Base-by-base conservation (phyloP, 192 early-diverging fungal genomes). In the Dispira parvispora region DNA sequence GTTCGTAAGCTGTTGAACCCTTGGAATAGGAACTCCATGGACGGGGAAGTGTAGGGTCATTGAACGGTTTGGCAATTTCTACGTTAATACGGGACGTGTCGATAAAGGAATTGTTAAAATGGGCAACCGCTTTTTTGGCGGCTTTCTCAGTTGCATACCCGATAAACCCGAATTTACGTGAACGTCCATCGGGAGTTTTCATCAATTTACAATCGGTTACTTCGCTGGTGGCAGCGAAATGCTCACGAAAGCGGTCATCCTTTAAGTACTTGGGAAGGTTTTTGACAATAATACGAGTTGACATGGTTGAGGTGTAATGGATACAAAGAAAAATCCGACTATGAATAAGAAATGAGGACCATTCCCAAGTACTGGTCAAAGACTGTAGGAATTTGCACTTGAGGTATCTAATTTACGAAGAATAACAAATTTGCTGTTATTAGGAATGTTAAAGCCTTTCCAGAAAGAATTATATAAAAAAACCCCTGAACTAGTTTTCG, bases 121-220 rank as follows among this genome's bases (percentile, higher is more conserved):
- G 88, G 43, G 73, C 71, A 28, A 88, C 70, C 0, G 92, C 93
- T 5, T 74, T 78, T 53, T 85, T 72, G 8, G 94, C 96, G 20
- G 92, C 91, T 63, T 89, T 82, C 45, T 90, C 89, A 6, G 87
- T 86, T 57, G 80, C 81, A 73, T 83, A 99, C 32, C 96, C 96
- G 65, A 96, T 86, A 67, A 88, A 99, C 21, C 88, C 91, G 65
- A 99, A 94, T 63, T 81, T 80, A 61, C 96, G 84, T 56, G 88
- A 95, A 10, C 25, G 16, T n/a, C 65, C 61, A 8, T 54, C 18
- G 2, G 46, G 50, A 12, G 88, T 90, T 62, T 85, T 80, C 58
- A 88, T 86, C 8, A 99, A 78, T 74, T 92, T 94, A 38, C 82
- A 84, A 67, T 99, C 96, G 0, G 96, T 99, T 8, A 99, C 79